Percentiles rank a stretch among this genome's conserved stretches.
These are phyloP conservation scores for Aspergillus taichungensis DNA, from an alignment of 495 filamentous ascomycete genomes.

Conservation along the genomic window DNA sequence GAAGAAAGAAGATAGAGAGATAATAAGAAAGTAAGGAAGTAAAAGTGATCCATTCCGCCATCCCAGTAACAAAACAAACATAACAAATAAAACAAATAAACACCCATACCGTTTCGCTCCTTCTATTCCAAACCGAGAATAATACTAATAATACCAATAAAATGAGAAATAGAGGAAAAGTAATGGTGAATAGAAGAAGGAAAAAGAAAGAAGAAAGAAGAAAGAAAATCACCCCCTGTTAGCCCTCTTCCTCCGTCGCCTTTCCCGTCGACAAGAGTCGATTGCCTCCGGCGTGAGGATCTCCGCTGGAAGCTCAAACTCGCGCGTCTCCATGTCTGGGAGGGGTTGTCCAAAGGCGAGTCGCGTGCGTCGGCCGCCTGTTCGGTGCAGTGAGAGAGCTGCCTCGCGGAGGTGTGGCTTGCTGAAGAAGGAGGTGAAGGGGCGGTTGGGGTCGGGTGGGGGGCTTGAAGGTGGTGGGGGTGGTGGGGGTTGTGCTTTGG, in stretches of 20 bases:
- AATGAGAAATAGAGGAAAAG: not conserved
- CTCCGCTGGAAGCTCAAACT: slow-evolving; percentile 69
- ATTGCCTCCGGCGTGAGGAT: slow-evolving; percentile 61
- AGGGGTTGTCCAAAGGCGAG: slow-evolving; percentile 75
- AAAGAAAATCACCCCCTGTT: slow-evolving; percentile 15
- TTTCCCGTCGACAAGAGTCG: slow-evolving; percentile 53
- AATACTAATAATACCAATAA: not conserved
- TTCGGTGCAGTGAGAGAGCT: slow-evolving; percentile 55
- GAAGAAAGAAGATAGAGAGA: not conserved
- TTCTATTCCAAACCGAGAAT: too few species aligned
- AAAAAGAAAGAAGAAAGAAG: not conserved
- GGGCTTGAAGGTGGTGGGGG: slow-evolving; percentile 2
- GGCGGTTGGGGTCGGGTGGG: slow-evolving; percentile 39
- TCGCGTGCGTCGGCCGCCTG: slow-evolving; percentile 35
- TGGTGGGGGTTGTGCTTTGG: slow-evolving; percentile 2
- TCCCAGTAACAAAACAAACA: not conserved
- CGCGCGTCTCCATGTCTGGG: slow-evolving; percentile 56
- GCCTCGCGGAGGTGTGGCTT: slow-evolving; percentile 68
- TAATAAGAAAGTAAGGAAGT: too few species aligned
- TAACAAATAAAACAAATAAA: not conserved
- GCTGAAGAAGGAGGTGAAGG: slow-evolving; percentile 78
- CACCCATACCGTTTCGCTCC: too few species aligned
- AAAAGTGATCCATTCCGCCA: not conserved
- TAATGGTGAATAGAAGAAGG: not conserved
- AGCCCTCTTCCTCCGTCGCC: slow-evolving; percentile 36